A percentile compares a stretch with the other conserved stretches of the same genome.
These are phyloP conservation scores for Spirogloea muscicola DNA, from an alignment of 139 green algal species.

Conservation along the genomic window DNA sequence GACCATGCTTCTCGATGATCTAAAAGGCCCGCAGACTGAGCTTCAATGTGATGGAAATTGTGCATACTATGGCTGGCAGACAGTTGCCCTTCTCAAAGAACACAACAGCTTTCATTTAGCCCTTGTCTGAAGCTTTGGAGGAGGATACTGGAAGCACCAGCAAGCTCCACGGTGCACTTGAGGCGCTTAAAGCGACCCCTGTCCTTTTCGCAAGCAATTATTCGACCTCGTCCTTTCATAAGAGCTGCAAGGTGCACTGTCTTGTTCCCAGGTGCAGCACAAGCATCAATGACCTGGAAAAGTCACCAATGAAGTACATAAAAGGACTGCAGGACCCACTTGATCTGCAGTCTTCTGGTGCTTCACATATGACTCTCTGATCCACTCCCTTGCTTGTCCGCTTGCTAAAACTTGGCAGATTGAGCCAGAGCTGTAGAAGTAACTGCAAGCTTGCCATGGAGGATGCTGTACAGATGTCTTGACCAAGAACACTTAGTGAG, in stretches of 20 bases:
- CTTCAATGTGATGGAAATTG: no score
- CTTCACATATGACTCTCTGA: background rate
- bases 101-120: background rate
- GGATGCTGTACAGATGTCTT: background rate
- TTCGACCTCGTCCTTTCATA: slow-evolving; percentile 53
- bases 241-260: slow-evolving; percentile 88
- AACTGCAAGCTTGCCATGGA: background rate
- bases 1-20: no score
- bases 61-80: background rate
- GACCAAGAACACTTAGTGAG: background rate
- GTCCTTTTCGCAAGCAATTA: slow-evolving; percentile 86
- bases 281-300: slow-evolving; percentile 79
- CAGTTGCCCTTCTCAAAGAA: background rate
- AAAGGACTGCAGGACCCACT: no score
- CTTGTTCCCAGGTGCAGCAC: slow-evolving; percentile 96
- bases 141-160: slow-evolving; percentile 56
- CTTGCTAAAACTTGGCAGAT: background rate
- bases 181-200: slow-evolving; percentile 64
- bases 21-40: no score
- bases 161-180: slow-evolving; percentile 53
- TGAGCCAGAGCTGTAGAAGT: background rate
- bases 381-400: background rate
- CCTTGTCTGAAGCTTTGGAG: background rate
- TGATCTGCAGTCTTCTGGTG: no score
- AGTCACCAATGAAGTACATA: no score